Percentiles rank a stretch among this genome's conserved stretches.
phyloP scores from a whole-genome alignment of 306 rosid species.

The Pyrus bretschneideri region DNA sequence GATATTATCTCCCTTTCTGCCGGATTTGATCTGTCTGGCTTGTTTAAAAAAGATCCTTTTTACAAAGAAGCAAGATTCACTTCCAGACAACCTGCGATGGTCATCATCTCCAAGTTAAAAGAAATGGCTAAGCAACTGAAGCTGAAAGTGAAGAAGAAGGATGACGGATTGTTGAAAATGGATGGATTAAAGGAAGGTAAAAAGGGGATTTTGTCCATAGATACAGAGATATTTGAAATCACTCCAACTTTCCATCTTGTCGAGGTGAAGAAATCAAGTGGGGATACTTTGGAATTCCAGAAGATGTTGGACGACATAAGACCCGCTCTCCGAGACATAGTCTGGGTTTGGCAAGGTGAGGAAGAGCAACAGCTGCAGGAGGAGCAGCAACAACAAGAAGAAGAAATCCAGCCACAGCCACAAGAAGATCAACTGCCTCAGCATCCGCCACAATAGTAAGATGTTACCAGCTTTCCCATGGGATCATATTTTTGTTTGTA shows the following conservation, averaged over 20 bases:
- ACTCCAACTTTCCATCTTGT: constrained; percentile 71
- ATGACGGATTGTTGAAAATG: constrained; percentile 55
- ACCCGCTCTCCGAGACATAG: constrained; percentile 73
- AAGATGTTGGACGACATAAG: constrained; percentile 57
- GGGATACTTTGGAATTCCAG: constrained; percentile 82
- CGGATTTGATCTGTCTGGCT: constrained; percentile 66
- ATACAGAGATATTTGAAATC: constrained; percentile 76
- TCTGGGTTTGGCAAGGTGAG: constrained; percentile 81
- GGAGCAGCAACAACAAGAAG: constrained; percentile 19
- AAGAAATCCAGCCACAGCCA: constrained; percentile 24
- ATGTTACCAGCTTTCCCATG: neutral
- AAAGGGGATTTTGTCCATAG: constrained; percentile 64
- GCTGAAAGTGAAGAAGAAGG: constrained; percentile 64
- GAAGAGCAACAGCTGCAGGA: constrained; percentile 26
- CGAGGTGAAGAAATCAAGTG: constrained; percentile 73
- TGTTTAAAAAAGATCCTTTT: constrained; percentile 41
- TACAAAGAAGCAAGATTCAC: constrained; percentile 60
- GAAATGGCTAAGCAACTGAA: constrained; percentile 50
- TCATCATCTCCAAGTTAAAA: constrained; percentile 64
- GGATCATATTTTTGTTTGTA: neutral
- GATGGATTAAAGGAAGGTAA: constrained; percentile 58
- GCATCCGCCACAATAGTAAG: neutral
- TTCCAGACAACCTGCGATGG: constrained; percentile 56
- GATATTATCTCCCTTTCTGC: constrained; percentile 69
- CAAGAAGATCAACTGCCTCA: neutral